These are phyloP conservation scores for Debaryomyces castellii DNA, from an alignment of 805 yeast genomes.

Conservation along the genomic window DNA sequence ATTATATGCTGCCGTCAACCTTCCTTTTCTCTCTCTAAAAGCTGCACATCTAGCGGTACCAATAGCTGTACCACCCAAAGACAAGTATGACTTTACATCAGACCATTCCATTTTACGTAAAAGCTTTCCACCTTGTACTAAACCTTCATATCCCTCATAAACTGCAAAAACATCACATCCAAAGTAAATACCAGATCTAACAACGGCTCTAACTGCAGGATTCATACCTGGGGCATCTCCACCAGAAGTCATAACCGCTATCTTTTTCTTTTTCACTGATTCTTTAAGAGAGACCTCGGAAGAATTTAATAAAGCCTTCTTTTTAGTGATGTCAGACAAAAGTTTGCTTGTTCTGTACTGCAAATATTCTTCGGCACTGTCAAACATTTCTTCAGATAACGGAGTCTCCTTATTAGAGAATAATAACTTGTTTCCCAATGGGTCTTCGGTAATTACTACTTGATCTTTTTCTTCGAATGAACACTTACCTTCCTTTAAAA, in stretches of 20 bases:
- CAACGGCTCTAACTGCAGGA: conserved; percentile 72
- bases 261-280: conserved; percentile 39
- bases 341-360: conserved; percentile 21
- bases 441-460: conserved; percentile 24
- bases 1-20: conserved; percentile 62
- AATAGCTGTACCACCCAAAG: conserved; percentile 73
- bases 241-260: conserved; percentile 79
- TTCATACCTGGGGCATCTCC: conserved; percentile 86
- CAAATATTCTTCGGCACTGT: conserved; percentile 28
- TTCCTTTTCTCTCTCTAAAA: conserved; percentile 65
- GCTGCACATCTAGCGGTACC: conserved; percentile 77
- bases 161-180: conserved; percentile 69
- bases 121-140: conserved; percentile 62
- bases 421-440: conserved; percentile 31
- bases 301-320: conserved; percentile 7
- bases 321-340: conserved; percentile 7
- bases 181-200: conserved; percentile 61
- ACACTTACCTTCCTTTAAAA: conserved; percentile 11
- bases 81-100: conserved; percentile 69
- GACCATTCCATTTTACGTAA: conserved; percentile 69
- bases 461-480: conserved; percentile 6
- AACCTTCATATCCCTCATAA: conserved; percentile 74
- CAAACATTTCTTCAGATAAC: conserved; percentile 16
- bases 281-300: conserved; percentile 1
- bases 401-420: conserved; percentile 25